Percentiles rank a stretch among this genome's conserved stretches.
phyloP scores from a whole-genome alignment of 495 filamentous ascomycete species.

The Aspergillus homomorphus region DNA sequence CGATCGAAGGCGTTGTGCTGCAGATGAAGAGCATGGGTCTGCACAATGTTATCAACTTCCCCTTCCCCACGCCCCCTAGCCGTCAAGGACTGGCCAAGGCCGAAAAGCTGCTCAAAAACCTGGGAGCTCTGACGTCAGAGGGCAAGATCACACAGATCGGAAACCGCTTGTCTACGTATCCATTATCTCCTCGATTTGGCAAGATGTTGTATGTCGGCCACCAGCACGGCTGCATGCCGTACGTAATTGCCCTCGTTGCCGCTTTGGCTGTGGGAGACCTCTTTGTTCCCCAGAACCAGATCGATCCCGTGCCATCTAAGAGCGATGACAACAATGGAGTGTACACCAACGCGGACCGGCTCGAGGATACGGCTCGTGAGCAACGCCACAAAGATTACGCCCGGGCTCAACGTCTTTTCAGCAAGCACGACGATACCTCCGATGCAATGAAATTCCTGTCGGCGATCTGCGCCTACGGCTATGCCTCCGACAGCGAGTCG shows the following conservation, averaged over 20 bases:
- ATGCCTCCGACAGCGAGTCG: conserved; percentile 61
- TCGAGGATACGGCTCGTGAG: conserved; percentile 64
- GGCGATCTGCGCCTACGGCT: conserved; percentile 77
- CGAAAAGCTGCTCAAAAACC: conserved; percentile 76
- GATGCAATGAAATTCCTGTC: conserved; percentile 91
- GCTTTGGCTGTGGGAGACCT: conserved; percentile 84
- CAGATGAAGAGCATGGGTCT: conserved; percentile 96
- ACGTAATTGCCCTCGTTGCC: conserved; percentile 85
- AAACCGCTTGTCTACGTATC: conserved; percentile 78
- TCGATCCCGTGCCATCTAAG: conserved; percentile 48
- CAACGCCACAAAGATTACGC: conserved; percentile 68
- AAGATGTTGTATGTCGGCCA: conserved; percentile 88
- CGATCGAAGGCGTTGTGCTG: conserved; percentile 87
- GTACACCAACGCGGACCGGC: conserved; percentile 63
- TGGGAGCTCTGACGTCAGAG: conserved; percentile 61
- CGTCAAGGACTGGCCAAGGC: conserved; percentile 75
- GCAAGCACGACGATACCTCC: conserved; percentile 73
- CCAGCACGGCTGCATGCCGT: conserved; percentile 75
- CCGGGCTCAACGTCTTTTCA: conserved; percentile 71
- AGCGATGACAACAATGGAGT: conserved; percentile 40
- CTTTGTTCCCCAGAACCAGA: conserved; percentile 81
- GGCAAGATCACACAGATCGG: conserved; percentile 79
- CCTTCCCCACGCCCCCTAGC: conserved; percentile 93
- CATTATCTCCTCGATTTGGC: conserved; percentile 83
- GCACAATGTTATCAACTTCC: conserved; percentile 88